A percentile compares a stretch with the other conserved stretches of the same genome.
Evolutionary conservation across 176 grass and related monocot genomes (phyloP).

Genomic region (Cenchrus americanus): DNA sequence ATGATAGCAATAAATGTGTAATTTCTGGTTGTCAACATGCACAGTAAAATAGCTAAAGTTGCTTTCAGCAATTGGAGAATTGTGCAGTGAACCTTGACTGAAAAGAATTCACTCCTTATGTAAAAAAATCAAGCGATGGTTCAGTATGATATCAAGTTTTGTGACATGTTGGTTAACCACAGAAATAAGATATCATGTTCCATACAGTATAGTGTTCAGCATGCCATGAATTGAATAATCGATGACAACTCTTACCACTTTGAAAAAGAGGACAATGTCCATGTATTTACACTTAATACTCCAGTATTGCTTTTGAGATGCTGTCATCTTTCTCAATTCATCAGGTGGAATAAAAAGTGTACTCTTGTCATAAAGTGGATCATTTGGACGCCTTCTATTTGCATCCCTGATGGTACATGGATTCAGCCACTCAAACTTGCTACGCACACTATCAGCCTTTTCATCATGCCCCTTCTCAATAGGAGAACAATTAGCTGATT

Average conservation of each 20-base stretch:
- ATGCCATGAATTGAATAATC: constrained; percentile 16
- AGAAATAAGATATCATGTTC: constrained; percentile 6
- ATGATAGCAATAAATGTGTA: constrained; percentile 6
- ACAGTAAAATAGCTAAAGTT: constrained; percentile 35
- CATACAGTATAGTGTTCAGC: constrained; percentile 5
- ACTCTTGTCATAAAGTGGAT: constrained; percentile 85
- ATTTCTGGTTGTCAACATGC: constrained; percentile 6
- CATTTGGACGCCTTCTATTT: constrained; percentile 64
- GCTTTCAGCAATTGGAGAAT: constrained; percentile 21
- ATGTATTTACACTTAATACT: constrained; percentile 89
- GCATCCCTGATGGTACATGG: constrained; percentile 73
- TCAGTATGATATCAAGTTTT: constrained; percentile 29
- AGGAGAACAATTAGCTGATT: constrained; percentile 43
- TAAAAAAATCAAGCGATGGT: constrained; percentile 33
- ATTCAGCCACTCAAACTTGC: constrained; percentile 97
- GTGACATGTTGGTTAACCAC: constrained; percentile 24
- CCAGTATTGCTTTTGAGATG: constrained; percentile 99
- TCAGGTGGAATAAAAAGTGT: constrained; percentile 89
- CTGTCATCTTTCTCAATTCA: constrained; percentile 86
- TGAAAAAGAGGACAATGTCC: constrained; percentile 96
- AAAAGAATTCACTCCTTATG: background rate
- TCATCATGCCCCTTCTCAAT: constrained; percentile 34
- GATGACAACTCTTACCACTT: constrained; percentile 67
- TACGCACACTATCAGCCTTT: constrained; percentile 52
- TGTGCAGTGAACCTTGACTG: background rate